Evolutionary conservation across 805 yeast species (phyloP).

Genomic region (Jamesozyma jinghongensis): DNA sequence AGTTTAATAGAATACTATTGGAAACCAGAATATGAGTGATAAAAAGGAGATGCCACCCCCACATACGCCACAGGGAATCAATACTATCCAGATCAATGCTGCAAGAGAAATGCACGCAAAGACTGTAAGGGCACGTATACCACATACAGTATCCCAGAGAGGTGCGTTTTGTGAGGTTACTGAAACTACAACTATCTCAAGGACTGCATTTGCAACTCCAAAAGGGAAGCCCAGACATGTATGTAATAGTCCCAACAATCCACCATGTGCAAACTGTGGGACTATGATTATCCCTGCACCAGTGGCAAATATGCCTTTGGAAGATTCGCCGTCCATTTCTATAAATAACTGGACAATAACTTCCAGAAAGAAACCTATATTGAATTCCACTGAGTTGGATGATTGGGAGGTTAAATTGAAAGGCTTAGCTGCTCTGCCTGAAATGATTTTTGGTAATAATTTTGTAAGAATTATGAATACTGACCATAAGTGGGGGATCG

Average conservation of each 20-base stretch:
- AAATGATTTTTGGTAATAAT: slow-evolving; percentile 93
- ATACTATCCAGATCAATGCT: slow-evolving; percentile 45
- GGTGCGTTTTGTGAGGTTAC: neutral
- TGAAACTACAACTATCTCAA: neutral
- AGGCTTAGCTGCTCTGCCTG: slow-evolving; percentile 75
- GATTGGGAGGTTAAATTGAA: slow-evolving; percentile 43
- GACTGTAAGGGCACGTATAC: slow-evolving; percentile 31
- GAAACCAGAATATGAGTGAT: no score
- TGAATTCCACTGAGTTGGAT: slow-evolving; percentile 67
- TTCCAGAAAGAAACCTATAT: slow-evolving; percentile 67
- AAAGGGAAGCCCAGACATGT: slow-evolving; percentile 11
- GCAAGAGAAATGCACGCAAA: slow-evolving; percentile 55
- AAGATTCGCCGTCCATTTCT: slow-evolving; percentile 60
- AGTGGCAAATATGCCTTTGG: slow-evolving; percentile 50
- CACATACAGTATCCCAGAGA: slow-evolving; percentile 3
- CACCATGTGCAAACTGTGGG: slow-evolving; percentile 56
- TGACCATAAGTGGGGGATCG: slow-evolving; percentile 37
- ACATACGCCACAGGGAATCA: slow-evolving; percentile 32
- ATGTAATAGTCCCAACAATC: slow-evolving; percentile 32
- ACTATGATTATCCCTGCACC: slow-evolving; percentile 74
- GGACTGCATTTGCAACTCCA: neutral
- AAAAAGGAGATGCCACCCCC: no score
- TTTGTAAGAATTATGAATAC: slow-evolving; percentile 43
- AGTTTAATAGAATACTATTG: no score
- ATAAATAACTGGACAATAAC: slow-evolving; percentile 66